Conservation (phyloP, 225 moss, liverwort and hornwort species). For the Lunularia cruciata region DNA sequence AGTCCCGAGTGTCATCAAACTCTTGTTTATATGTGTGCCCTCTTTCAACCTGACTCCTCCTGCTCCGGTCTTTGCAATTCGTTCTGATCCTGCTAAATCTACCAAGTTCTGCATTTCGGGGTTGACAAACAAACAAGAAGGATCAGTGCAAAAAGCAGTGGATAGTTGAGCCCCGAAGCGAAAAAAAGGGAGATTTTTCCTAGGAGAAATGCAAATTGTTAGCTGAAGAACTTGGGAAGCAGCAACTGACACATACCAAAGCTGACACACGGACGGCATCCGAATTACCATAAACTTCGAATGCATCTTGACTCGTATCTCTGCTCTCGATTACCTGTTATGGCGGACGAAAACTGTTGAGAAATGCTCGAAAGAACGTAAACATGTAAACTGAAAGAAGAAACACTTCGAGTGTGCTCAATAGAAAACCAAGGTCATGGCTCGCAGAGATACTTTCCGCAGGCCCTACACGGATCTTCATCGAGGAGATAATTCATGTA, state of each 20-base stretch:
- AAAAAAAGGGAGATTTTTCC: too few species aligned
- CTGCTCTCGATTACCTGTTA: constrained; percentile 92
- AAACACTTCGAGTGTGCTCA: too few species aligned
- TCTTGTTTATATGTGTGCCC: constrained; percentile 88
- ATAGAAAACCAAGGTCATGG: too few species aligned
- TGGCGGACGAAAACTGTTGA: too few species aligned
- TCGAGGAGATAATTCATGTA: too few species aligned
- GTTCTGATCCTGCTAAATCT: constrained; percentile 91
- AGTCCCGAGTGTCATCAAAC: constrained; percentile 83
- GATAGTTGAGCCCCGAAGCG: too few species aligned
- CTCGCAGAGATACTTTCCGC: too few species aligned
- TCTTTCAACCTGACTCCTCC: constrained; percentile 83
- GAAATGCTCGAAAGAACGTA: neutral
- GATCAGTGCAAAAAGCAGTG: too few species aligned
- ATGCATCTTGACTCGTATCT: constrained; percentile 61
- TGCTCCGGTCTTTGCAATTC: constrained; percentile 85
- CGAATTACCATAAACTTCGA: constrained; percentile 41
- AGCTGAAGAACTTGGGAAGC: too few species aligned
- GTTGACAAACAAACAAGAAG: neutral
- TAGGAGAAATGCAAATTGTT: too few species aligned
- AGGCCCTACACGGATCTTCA: too few species aligned
- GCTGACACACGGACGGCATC: constrained; percentile 93
- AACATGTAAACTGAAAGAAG: neutral
- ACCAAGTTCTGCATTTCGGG: constrained; percentile 70
- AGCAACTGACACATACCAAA: constrained; percentile 47